phyloP scores from a whole-genome alignment of 1,284 basidiomycete genomes.

The Ceratobasidium sp. region DNA sequence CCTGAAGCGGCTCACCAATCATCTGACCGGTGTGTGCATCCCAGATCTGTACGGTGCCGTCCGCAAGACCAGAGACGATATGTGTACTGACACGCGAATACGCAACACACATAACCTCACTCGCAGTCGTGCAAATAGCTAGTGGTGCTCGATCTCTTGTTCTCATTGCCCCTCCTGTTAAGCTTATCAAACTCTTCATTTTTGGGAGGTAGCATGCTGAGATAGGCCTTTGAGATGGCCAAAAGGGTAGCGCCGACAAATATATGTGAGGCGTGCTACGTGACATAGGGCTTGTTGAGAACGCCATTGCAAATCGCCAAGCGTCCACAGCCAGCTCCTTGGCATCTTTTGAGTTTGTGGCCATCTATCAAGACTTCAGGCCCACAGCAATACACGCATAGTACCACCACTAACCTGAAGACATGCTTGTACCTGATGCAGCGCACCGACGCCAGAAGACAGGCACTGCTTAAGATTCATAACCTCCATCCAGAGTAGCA shows the following conservation, averaged over 20 bases:
- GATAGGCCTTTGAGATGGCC: not conserved
- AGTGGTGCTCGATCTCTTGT: not conserved
- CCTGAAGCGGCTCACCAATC: not conserved
- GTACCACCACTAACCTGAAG: not conserved
- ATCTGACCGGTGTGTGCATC: too few relatives aligned
- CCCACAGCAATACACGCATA: not conserved
- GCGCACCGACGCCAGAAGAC: not conserved
- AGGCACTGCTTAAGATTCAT: not conserved
- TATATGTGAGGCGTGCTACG: not conserved
- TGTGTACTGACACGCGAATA: too few relatives aligned
- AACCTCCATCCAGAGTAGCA: constrained; percentile 21
- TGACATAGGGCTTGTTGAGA: not conserved
- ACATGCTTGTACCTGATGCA: not conserved
- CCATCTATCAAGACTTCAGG: not conserved
- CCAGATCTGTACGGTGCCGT: too few relatives aligned
- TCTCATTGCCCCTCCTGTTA: not conserved
- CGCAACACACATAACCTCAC: not conserved
- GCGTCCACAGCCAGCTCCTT: not conserved
- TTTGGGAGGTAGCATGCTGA: not conserved
- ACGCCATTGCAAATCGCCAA: not conserved
- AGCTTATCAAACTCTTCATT: not conserved
- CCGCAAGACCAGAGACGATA: too few relatives aligned
- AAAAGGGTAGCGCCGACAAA: not conserved
- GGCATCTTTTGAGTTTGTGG: not conserved
- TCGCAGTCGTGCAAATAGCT: not conserved